Evolutionary conservation across 129 eudicot genomes (phyloP), one percentile per base, ranked within the genome.

Genomic region (Glebionis coronaria): DNA sequence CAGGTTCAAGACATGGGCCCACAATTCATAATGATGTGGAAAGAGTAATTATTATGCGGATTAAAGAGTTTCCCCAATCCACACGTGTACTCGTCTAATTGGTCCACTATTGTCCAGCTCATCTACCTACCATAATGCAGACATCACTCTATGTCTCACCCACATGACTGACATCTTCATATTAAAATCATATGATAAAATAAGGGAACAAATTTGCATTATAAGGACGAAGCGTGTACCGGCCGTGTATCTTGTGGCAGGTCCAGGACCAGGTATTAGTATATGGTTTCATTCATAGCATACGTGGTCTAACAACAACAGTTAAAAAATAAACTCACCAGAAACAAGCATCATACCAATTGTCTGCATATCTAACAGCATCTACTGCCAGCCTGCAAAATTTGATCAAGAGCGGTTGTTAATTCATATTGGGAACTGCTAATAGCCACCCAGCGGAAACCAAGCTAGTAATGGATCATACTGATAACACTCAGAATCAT

Each of bases 311-410:
- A 10, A 70, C 13, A 70, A 57, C 57, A 44, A 25, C 45, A 27
- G 44, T 58, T 27, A 27, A 68, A 56, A 13, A 25, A 58, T 46
- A 58, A 70, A 51, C 61, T 44, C 35, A 67, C 61, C 61, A 29
- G 59, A 51, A 31, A 52, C 35, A 25, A 70, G 35, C 58, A 31
- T 68, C 62, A 27, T 31, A 38, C 51, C 35, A 12, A 25, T 31
- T 40, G 60, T 68, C 62, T 35, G 62, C 62, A 68, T 31, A 70
- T 58, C 67, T 59, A 25, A 47, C 44, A 11, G 67, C 49, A 59
- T 46, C 38, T 27, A 60, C 40, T 55, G 74, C 58, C 74, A 70
- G 74, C 66, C 58, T 57, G 66, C 74, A 15, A 35, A n/a, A 18
- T 12, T 18, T 9, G 21, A 68, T 68, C 38, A 68, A 35, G 38